Percentiles rank a stretch among this genome's conserved stretches.
phyloP scores from a whole-genome alignment of 169 alveolate genomes.

The Amoebophrya sp. region DNA sequence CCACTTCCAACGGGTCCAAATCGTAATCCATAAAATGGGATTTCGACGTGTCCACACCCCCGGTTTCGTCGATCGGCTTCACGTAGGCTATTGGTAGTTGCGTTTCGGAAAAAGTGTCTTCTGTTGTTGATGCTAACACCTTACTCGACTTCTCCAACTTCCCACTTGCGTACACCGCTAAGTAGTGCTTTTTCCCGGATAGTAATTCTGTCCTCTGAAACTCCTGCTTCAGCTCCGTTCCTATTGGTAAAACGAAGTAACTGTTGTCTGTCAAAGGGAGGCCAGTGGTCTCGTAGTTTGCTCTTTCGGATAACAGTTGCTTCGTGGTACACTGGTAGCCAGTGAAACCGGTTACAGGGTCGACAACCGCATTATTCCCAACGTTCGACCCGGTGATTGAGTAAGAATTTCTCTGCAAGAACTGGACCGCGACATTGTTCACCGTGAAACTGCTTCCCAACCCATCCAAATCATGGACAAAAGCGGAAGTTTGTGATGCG shows the following conservation, averaged over 20 bases:
- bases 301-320: background rate
- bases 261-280: background rate
- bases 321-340: background rate
- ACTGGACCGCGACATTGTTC: too few relatives aligned
- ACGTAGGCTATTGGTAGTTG: background rate
- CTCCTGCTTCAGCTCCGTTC: background rate
- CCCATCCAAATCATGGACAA: too few relatives aligned
- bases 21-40: background rate
- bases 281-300: background rate
- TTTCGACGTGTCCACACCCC: background rate
- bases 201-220: background rate
- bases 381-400: too few relatives aligned
- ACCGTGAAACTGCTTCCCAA: too few relatives aligned
- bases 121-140: background rate
- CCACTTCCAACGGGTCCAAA: background rate
- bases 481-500: too few relatives aligned
- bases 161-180: background rate
- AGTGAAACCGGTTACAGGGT: too few relatives aligned
- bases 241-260: background rate
- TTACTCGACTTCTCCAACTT: background rate
- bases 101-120: background rate
- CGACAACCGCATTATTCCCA: too few relatives aligned
- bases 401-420: too few relatives aligned
- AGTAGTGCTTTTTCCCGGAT: background rate
- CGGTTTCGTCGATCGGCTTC: background rate